Evolutionary conservation across 345 rosid species (phyloP), one percentile per base, ranked within the genome.

Genomic region (Salix brachista): DNA sequence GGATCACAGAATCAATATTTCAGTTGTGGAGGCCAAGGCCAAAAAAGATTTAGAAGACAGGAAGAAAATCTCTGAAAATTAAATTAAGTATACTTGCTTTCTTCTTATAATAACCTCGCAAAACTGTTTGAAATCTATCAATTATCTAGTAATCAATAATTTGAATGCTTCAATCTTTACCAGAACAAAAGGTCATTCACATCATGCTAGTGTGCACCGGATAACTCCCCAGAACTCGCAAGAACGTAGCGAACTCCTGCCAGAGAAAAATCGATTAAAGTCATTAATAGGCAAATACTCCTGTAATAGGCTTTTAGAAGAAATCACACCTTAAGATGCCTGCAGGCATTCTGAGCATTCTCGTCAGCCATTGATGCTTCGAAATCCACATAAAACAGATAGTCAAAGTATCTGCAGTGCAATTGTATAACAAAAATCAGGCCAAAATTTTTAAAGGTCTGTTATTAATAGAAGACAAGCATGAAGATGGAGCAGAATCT

Each of bases 361-460:
- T 91, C 85, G 30, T 94, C 92, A 65, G 99, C 99, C 98, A 93
- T 96, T 39, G 99, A 96, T 81, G 97, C 94, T 81, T 92, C 99
- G 60, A 96, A 92, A 82, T 96, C 99, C 85, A 93, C 98, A 75
- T 93, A 92, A 85, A 96, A 96, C 65, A 93, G 90, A 80, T 91
- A 96, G 81, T 92, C 97, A 71, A 96, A 96, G 86, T 86, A 89
- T 80, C 99, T 90, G 91, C 62, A 13, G 74, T 67, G 74, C 28
- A 50, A 50, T 42, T 52, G 17, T 25, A 62, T 42, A 64, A 78
- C 50, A 25, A 36, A 68, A 44, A 67, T 60, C 37, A 60, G 32
- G 8, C 37, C 54, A 41, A 61, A n/a, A 2, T 13, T 25, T 48
- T 14, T 21, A 42, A 28, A 11, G 21, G 54, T 39, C 10, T 5